Evolutionary conservation across 768 basidiomycete species (phyloP).

Genomic region (Collybia nuda): DNA sequence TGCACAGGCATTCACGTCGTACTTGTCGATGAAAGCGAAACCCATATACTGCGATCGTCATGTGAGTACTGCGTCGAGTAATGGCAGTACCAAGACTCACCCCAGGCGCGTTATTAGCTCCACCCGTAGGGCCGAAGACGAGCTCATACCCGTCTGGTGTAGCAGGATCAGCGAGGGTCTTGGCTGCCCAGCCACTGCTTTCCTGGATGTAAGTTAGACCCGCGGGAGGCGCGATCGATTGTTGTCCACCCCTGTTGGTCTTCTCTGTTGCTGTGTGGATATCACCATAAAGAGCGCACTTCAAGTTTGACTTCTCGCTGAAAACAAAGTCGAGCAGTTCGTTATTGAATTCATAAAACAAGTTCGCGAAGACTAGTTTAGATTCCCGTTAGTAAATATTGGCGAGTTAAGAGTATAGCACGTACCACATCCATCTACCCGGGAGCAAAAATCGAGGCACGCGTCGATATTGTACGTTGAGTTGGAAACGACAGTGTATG

Average conservation of each 20-base stretch:
- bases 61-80: conserved; percentile 4
- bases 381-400: background rate
- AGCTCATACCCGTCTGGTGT: conserved; percentile 43
- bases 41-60: conserved; percentile 42
- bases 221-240: conserved; percentile 30
- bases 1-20: conserved; percentile 47
- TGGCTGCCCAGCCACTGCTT: conserved; percentile 39
- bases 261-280: conserved; percentile 43
- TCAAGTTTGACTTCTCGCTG: conserved; percentile 41
- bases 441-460: conserved; percentile 40
- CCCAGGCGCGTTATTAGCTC: conserved; percentile 38
- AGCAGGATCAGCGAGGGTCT: conserved; percentile 35
- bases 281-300: conserved; percentile 47
- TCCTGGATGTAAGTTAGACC: conserved; percentile 42
- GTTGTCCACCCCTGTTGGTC: conserved; percentile 43
- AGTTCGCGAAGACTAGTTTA: conserved; percentile 45
- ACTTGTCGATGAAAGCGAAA: conserved; percentile 46
- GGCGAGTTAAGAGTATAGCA: conserved; percentile 1
- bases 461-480: conserved; percentile 43
- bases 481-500: conserved; percentile 44
- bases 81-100: conserved; percentile 1
- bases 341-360: conserved; percentile 52
- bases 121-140: conserved; percentile 43
- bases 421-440: conserved; percentile 40
- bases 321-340: conserved; percentile 36